Evolutionary conservation across 2,329 filamentous ascomycete genomes (phyloP), one percentile per base, ranked within the genome.

Genomic region (Alternaria solani): DNA sequence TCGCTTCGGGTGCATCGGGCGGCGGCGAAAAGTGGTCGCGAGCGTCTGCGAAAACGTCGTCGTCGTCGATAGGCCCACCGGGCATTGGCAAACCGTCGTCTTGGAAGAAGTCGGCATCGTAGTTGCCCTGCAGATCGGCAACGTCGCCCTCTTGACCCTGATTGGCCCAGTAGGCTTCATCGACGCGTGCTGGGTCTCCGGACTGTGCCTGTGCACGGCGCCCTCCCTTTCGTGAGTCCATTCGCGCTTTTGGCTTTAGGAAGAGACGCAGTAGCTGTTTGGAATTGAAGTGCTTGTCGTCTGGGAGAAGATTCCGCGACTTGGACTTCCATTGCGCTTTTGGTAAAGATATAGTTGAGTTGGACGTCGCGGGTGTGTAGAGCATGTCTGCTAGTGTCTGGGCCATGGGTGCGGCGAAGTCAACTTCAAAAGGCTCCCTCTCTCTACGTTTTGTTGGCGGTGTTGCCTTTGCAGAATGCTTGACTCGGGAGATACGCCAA

Each of bases 231-330:
- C 89, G 86, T 58, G 88, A 87, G 44, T 91, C 89, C 79, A 97
- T 87, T 42, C 91, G 90, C 11, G 94, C 93, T 77, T 94, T 96
- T 28, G 95, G 95, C 78, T 99, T 99, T 28, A 98, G 85, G 85
- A 98, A 99, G 1, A 99, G 86, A 51, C 89, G 91, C 7, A 98
- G 84, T 0, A 99, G 84, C 66, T 96, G 92, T 74, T 91, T 91
- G 8, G 94, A 98, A 81, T 94, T 97, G 83, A 99, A 98, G 77
- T 98, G 94, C 79, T 97, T 97, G 81, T 99, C 95, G 73, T 99
- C 95, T 2, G 96, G 94, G 5, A 99, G 87, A 3, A 99, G 85
- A 75, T 99, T 97, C 49, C 93, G 88, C 1, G 91, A 93, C 79
- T 96, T 97, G 39, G 92, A 95, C 78, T 92, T 95, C 93, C 94